phyloP scores from a whole-genome alignment of 179 eudicot genomes.

The Carnegiea gigantea region DNA sequence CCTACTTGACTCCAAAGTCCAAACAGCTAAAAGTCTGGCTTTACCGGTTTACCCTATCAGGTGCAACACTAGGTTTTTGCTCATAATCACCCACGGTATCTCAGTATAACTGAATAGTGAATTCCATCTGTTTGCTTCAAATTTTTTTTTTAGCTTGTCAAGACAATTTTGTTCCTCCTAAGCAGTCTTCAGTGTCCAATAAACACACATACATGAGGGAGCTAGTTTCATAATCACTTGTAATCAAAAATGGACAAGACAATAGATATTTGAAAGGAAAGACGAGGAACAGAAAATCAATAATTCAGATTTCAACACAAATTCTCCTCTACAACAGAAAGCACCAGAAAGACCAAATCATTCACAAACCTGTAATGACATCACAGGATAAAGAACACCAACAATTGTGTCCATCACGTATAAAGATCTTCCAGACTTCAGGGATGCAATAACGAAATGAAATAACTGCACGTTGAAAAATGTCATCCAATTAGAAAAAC shows the following conservation, averaged over 20 bases:
- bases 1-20: not conserved
- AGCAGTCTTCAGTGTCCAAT: not conserved
- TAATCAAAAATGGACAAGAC: not conserved
- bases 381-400: constrained; percentile 82
- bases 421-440: constrained; percentile 94
- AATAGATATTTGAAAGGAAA: not conserved
- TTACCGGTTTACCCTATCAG: not conserved
- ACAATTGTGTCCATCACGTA: constrained; percentile 75
- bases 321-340: constrained; percentile 7
- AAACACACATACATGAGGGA: not conserved
- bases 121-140: not conserved
- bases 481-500: constrained; percentile 18
- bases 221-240: not conserved
- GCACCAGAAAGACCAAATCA: not conserved
- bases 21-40: not conserved
- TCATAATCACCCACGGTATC: not conserved
- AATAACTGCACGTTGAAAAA: constrained; percentile 58
- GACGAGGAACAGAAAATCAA: not conserved
- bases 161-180: not conserved
- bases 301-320: not conserved
- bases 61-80: not conserved
- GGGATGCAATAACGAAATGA: constrained; percentile 83
- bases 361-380: constrained; percentile 76
- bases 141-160: not conserved
- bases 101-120: not conserved